A percentile compares a stretch with the other conserved stretches of the same genome.
Conservation (phyloP, 768 basidiomycete genomes). For the Lactarius deliciosus region DNA sequence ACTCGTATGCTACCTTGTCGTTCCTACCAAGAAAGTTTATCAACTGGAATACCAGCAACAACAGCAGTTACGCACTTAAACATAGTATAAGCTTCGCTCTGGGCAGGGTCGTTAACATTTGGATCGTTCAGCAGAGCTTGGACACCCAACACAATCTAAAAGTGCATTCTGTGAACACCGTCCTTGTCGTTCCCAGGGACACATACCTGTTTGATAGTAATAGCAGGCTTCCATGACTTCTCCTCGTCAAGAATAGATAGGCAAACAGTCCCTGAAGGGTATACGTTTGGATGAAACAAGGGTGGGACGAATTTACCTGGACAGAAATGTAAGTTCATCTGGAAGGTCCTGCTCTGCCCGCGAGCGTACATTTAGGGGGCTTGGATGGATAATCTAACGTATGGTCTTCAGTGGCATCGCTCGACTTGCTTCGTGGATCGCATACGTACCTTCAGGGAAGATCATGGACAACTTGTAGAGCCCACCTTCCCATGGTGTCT, state of each 20-base stretch:
- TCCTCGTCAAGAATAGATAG: conserved; percentile 98
- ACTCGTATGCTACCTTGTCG: conserved; percentile 93
- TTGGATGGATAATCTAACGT: conserved; percentile 87
- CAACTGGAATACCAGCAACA: conserved; percentile 6
- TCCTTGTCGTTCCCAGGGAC: background rate
- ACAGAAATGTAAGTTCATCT: conserved; percentile 7
- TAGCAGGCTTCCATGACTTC: conserved; percentile 98
- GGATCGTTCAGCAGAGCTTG: conserved; percentile 95
- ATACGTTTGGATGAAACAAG: conserved; percentile 97
- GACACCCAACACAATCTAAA: conserved; percentile 89
- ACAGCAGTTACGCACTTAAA: conserved; percentile 74
- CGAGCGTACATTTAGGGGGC: conserved; percentile 79
- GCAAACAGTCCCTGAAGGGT: conserved; percentile 98
- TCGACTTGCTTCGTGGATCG: background rate
- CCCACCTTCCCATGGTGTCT: conserved; percentile 99
- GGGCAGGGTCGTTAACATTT: conserved; percentile 96
- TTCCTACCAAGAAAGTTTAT: conserved; percentile 54
- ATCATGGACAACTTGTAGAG: conserved; percentile 90
- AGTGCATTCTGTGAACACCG: background rate
- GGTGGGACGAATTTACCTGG: conserved; percentile 96
- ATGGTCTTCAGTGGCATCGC: conserved; percentile 21
- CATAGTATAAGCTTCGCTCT: conserved; percentile 98
- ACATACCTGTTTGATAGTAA: conserved; percentile 94
- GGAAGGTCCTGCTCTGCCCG: conserved; percentile 27
- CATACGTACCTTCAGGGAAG: conserved; percentile 85